A percentile compares a stretch with the other conserved stretches of the same genome.
These are phyloP conservation scores for Nigrospora sphaerica DNA, from an alignment of 2,329 filamentous ascomycete genomes.

Conservation along the genomic window DNA sequence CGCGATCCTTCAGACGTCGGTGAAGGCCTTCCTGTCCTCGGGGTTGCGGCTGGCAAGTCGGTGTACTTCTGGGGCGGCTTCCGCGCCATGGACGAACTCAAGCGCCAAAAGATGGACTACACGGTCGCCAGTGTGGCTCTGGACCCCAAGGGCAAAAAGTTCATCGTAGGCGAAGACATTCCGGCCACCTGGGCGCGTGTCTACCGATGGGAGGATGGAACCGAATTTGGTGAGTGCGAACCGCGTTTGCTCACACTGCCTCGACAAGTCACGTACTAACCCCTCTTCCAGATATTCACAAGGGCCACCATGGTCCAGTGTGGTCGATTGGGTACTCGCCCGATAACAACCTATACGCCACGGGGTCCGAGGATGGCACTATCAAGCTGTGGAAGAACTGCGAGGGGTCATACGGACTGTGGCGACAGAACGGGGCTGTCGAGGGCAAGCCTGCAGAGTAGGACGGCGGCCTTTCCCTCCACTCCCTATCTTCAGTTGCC, in stretches of 20 bases:
- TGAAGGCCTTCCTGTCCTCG: slow-evolving; percentile 65
- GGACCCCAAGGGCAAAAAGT: slow-evolving; percentile 71
- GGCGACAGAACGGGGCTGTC: slow-evolving; percentile 27
- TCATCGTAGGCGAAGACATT: slow-evolving; percentile 81
- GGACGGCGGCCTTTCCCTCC: slow-evolving; percentile 16
- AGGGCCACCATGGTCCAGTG: slow-evolving; percentile 94
- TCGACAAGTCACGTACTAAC: slow-evolving; percentile 9
- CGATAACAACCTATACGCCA: slow-evolving; percentile 92
- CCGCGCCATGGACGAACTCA: slow-evolving; percentile 64
- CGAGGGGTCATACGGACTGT: slow-evolving; percentile 57
- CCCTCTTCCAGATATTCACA: slow-evolving; percentile 65
- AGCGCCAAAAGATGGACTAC: slow-evolving; percentile 71
- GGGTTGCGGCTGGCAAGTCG: slow-evolving; percentile 88
- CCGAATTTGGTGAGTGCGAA: slow-evolving; percentile 59
- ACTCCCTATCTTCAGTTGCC: not conserved
- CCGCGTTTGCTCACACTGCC: not conserved
- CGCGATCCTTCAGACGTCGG: slow-evolving; percentile 56
- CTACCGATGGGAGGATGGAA: slow-evolving; percentile 78
- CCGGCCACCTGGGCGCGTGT: slow-evolving; percentile 96
- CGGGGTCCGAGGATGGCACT: slow-evolving; percentile 92
- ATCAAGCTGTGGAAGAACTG: slow-evolving; percentile 86
- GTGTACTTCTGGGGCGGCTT: slow-evolving; percentile 85
- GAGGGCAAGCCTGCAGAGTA: slow-evolving; percentile 29
- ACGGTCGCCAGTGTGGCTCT: slow-evolving; percentile 88
- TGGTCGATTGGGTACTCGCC: slow-evolving; percentile 95